These are phyloP conservation scores for Chondrus crispus DNA, from an alignment of 23 red algal species.

Conservation along the genomic window DNA sequence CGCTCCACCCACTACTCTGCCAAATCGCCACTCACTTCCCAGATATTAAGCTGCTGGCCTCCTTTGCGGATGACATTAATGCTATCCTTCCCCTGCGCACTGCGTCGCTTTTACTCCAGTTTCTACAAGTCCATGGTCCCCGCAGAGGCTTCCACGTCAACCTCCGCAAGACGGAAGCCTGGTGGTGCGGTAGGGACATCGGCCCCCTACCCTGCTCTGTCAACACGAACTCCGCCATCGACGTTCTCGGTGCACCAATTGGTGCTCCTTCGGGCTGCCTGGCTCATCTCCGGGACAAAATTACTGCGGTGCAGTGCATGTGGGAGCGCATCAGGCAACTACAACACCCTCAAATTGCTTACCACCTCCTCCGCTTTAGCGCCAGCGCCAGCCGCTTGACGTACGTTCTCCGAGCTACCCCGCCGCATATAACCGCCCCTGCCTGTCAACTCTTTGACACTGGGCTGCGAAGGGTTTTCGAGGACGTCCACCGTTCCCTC, in stretches of 20 bases:
- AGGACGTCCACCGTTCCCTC: background rate
- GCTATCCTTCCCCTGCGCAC: background rate
- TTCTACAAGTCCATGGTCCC: background rate
- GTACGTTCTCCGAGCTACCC: constrained; percentile 4
- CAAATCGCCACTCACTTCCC: background rate
- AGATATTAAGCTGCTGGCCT: background rate
- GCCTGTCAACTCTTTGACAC: background rate
- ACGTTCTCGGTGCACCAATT: background rate
- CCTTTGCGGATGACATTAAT: constrained; percentile 5
- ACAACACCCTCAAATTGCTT: background rate
- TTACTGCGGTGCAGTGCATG: background rate
- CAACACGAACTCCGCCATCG: background rate
- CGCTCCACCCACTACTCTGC: background rate
- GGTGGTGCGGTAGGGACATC: background rate
- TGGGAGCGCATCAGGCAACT: background rate
- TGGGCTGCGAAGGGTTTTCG: background rate
- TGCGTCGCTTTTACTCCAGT: background rate
- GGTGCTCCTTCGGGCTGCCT: background rate
- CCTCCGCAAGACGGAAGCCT: background rate
- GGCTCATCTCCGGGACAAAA: background rate
- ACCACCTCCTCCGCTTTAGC: background rate
- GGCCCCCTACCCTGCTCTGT: background rate
- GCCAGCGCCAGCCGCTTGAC: background rate
- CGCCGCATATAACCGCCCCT: constrained; percentile 23
- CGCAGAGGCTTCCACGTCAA: background rate